Conservation (phyloP, 192 early-diverging fungal genomes). For the Umbelopsis sp. region DNA sequence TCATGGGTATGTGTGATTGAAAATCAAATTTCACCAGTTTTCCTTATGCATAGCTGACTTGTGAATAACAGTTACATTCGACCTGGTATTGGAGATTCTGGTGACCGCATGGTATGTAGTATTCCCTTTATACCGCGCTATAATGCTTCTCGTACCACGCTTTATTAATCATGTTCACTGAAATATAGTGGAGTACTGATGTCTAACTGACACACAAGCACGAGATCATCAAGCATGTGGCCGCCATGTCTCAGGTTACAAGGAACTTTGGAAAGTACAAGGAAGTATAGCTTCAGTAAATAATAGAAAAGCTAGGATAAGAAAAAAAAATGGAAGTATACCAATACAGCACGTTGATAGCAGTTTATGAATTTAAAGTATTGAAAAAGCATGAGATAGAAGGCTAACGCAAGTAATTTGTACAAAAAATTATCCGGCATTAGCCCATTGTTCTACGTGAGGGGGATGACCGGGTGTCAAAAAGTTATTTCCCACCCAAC, state of each 20-base stretch:
- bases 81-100: constrained; percentile 64
- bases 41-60: not conserved
- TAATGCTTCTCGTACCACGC: not conserved
- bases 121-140: not conserved
- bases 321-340: not conserved
- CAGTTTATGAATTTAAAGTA: too few relatives aligned
- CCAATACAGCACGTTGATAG: not conserved
- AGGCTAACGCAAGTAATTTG: too few relatives aligned
- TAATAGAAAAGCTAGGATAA: not conserved
- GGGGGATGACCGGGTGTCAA: constrained; percentile 2
- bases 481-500: not conserved
- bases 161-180: not conserved
- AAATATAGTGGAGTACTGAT: not conserved
- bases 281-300: too few relatives aligned
- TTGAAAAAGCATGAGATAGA: too few relatives aligned
- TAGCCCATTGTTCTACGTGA: not conserved
- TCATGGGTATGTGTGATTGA: constrained; percentile 53
- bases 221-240: constrained; percentile 5
- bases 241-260: not conserved
- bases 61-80: constrained; percentile 32
- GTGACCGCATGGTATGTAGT: constrained; percentile 56
- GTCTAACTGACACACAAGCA: constrained; percentile 6
- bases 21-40: not conserved
- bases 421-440: too few relatives aligned
- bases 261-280: not conserved